These are phyloP conservation scores for Daldinia bambusicola DNA, from an alignment of 495 filamentous ascomycete genomes.

Conservation along the genomic window DNA sequence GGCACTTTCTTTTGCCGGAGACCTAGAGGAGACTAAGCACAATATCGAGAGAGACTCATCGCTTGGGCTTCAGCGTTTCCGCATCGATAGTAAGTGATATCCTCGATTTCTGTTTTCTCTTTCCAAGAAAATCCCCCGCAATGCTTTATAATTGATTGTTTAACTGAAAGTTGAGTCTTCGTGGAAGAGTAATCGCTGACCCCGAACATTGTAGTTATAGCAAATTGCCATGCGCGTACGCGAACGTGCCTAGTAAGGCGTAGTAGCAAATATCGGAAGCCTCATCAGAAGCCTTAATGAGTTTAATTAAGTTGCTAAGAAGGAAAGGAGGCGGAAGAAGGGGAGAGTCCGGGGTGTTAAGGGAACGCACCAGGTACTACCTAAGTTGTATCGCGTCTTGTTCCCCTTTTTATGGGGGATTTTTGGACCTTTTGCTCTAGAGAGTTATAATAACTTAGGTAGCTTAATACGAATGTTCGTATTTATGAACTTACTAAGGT, in stretches of 20 bases:
- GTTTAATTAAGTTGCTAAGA: background rate
- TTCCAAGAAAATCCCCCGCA: no score
- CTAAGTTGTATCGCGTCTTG: no score
- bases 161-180: background rate
- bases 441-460: no score
- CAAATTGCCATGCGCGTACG: background rate
- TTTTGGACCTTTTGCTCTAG: no score
- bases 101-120: background rate
- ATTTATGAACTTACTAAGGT: no score
- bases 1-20: background rate
- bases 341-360: no score
- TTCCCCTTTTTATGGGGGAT: no score
- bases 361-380: no score
- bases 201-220: conserved; percentile 4
- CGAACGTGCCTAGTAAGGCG: conserved; percentile 24
- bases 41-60: conserved; percentile 15
- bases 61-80: conserved; percentile 13
- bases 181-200: background rate
- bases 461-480: no score
- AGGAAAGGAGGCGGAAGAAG: background rate
- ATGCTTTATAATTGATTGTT: background rate
- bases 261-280: conserved; percentile 6
- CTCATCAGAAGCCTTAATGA: conserved; percentile 21
- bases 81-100: conserved; percentile 21
- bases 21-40: conserved; percentile 3